These are phyloP conservation scores for Scheffersomyces lignosus DNA, from an alignment of 805 yeast genomes.

Conservation along the genomic window DNA sequence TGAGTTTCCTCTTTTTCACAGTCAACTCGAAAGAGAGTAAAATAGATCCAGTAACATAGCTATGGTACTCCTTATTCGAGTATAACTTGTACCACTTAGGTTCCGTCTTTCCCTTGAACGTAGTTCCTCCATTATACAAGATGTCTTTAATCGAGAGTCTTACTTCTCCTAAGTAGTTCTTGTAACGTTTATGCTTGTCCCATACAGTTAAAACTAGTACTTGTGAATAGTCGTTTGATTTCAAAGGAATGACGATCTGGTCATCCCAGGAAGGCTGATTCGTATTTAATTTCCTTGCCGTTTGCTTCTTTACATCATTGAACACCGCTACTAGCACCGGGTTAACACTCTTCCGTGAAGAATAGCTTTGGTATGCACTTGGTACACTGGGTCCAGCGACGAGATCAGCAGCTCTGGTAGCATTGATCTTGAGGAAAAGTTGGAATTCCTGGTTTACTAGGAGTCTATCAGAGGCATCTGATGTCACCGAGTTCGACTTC, in stretches of 20 bases:
- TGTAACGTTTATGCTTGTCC: conserved; percentile 39
- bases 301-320: conserved; percentile 27
- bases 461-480: background rate
- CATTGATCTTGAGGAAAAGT: conserved; percentile 32
- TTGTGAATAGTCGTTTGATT: conserved; percentile 26
- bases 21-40: conserved; percentile 42
- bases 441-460: conserved; percentile 4
- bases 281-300: conserved; percentile 32
- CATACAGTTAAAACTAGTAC: conserved; percentile 35
- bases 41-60: conserved; percentile 51
- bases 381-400: conserved; percentile 13
- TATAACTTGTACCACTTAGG: conserved; percentile 47
- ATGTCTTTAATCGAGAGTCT: conserved; percentile 30
- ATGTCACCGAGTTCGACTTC: background rate
- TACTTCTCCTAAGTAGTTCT: conserved; percentile 41
- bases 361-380: background rate
- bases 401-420: conserved; percentile 41
- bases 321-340: conserved; percentile 39
- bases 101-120: conserved; percentile 19
- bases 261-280: conserved; percentile 44
- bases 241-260: conserved; percentile 30
- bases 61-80: conserved; percentile 37
- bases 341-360: conserved; percentile 24
- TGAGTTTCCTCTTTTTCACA: conserved; percentile 14
- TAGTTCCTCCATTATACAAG: conserved; percentile 16